A percentile compares a stretch with the other conserved stretches of the same genome.
Conservation (phyloP, 495 filamentous ascomycete species). For the Bryoglossum gracile region DNA sequence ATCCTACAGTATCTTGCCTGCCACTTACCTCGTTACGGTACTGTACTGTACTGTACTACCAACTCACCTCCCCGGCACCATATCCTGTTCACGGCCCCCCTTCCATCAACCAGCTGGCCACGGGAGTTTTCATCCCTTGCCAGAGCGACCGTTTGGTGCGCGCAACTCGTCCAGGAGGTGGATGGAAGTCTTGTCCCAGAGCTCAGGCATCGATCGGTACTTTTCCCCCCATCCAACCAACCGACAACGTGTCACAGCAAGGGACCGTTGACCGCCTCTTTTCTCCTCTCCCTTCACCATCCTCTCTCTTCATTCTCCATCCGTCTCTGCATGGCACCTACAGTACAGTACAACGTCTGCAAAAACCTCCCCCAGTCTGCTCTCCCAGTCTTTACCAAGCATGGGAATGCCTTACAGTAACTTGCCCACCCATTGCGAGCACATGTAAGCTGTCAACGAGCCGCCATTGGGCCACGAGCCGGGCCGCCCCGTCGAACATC, state of each 20-base stretch:
- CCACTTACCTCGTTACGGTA: too few species aligned
- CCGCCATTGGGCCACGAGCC: constrained; percentile 1
- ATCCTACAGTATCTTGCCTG: too few species aligned
- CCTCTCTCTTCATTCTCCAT: neutral
- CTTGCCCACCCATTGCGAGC: too few species aligned
- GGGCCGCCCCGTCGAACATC: neutral
- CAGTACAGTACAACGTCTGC: too few species aligned
- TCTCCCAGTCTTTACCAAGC: neutral
- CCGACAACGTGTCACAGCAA: constrained; percentile 16
- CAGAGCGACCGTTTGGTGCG: neutral
- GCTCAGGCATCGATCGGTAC: neutral
- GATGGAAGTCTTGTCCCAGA: constrained; percentile 1
- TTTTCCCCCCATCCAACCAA: constrained; percentile 13
- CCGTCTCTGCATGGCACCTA: too few species aligned
- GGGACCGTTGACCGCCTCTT: constrained; percentile 6
- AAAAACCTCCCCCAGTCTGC: neutral
- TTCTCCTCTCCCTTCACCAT: neutral
- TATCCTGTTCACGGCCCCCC: neutral
- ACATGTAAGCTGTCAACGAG: too few species aligned
- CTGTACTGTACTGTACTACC: too few species aligned
- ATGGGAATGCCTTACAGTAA: neutral
- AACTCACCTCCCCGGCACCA: too few species aligned
- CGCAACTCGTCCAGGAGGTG: too few species aligned
- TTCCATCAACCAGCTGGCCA: neutral
- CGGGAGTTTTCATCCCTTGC: neutral